Evolutionary conservation across 148 eudicot genomes (phyloP).

Genomic region (Dianthus caryophyllus): DNA sequence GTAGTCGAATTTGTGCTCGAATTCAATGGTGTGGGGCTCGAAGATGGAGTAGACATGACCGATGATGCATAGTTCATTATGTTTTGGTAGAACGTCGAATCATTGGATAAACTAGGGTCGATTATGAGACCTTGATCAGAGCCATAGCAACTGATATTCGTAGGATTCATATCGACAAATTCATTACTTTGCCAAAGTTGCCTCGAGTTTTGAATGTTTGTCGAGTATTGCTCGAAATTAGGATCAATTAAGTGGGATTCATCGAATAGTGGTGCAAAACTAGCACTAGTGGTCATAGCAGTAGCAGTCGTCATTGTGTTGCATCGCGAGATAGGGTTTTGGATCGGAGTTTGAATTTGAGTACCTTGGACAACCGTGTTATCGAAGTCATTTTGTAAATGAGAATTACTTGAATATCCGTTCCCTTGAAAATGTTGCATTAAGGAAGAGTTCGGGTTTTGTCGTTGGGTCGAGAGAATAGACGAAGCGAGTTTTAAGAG

Average conservation of each 20-base stretch:
- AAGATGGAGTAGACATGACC: conserved; percentile 57
- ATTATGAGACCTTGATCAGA: conserved; percentile 28
- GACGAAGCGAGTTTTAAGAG: conserved; percentile 60
- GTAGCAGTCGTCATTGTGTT: conserved; percentile 29
- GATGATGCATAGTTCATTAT: conserved; percentile 51
- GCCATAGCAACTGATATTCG: conserved; percentile 34
- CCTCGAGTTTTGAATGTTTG: conserved; percentile 34
- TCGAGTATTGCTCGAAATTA: conserved; percentile 36
- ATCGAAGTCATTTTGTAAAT: conserved; percentile 31
- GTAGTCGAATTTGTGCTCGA: conserved; percentile 49
- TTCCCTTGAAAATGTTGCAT: conserved; percentile 33
- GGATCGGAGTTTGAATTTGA: conserved; percentile 41
- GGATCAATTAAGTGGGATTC: conserved; percentile 47
- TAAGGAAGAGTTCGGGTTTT: conserved; percentile 33
- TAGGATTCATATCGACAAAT: conserved; percentile 23
- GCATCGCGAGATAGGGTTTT: conserved; percentile 34
- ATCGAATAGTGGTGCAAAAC: conserved; percentile 32
- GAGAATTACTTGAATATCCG: conserved; percentile 19
- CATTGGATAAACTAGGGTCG: conserved; percentile 34
- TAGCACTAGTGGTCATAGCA: conserved; percentile 1
- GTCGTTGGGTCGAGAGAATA: conserved; percentile 40
- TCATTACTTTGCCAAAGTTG: conserved; percentile 42
- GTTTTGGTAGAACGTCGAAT: conserved; percentile 32
- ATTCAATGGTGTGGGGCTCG: conserved; percentile 58
- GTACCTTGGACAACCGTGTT: conserved; percentile 25